A percentile compares a stretch with the other conserved stretches of the same genome.
These are phyloP conservation scores for Porodaedalea pini DNA, from an alignment of 1,284 basidiomycete genomes.

Conservation along the genomic window DNA sequence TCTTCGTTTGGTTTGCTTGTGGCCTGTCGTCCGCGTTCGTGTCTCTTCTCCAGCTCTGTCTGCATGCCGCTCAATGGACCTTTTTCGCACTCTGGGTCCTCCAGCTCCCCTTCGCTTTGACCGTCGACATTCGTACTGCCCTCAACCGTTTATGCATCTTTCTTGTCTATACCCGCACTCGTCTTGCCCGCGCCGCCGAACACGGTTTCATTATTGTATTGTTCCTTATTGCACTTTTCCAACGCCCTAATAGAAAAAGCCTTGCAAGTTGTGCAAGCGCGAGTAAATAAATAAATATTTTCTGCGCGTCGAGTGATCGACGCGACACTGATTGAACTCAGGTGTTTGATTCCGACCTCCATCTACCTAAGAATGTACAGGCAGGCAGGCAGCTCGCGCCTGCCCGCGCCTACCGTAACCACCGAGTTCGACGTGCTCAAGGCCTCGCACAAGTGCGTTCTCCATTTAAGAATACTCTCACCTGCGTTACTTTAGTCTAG, in stretches of 20 bases:
- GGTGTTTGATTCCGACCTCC: background rate
- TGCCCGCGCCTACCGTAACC: background rate
- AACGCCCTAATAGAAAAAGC: background rate
- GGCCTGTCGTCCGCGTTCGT: no score
- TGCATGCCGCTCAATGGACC: no score
- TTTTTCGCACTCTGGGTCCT: no score
- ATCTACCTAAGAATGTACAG: slow-evolving; percentile 7
- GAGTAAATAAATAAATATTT: background rate
- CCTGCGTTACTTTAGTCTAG: no score
- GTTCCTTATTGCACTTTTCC: background rate
- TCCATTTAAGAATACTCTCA: background rate
- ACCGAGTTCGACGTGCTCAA: slow-evolving; percentile 68
- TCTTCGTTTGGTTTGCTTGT: no score
- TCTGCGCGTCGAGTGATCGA: background rate
- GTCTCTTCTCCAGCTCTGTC: no score
- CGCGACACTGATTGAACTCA: background rate
- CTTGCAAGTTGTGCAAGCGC: background rate
- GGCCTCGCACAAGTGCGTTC: slow-evolving; percentile 53
- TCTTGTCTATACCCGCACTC: background rate
- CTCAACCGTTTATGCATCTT: background rate
- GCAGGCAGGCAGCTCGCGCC: slow-evolving; percentile 3
- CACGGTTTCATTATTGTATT: no score
- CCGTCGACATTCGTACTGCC: background rate
- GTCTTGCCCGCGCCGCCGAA: background rate
- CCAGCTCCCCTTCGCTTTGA: no score